These are phyloP conservation scores for grape (Vitis vinifera) DNA, from an alignment of 164 flowering plant species.

Conservation along the genomic window ASM3070453v1 NC_081822.1:3206001-3206500, in stretches of 20 bases:
- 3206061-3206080: no score
- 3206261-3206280: no score
- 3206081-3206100: neutral
- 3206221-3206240: constrained; percentile 47
- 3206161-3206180: constrained; percentile 7
- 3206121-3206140: constrained; percentile 14
- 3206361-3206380: constrained; percentile 30
- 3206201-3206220: constrained; percentile 46
- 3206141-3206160: neutral
- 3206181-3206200: constrained; percentile 60
- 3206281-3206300: neutral
- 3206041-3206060: neutral
- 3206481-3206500: constrained; percentile 25
- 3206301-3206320: neutral
- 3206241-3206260: constrained; percentile 9
- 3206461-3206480: constrained; percentile 19
- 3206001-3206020: no score
- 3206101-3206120: neutral
- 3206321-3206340: neutral
- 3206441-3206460: constrained; percentile 34
- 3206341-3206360: constrained; percentile 6
- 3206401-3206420: constrained; percentile 30
- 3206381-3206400: constrained; percentile 23
- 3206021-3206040: no score
- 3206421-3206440: constrained; percentile 29